Evolutionary conservation across 306 rosid genomes (phyloP).

Genomic region (Cicer chorassanicum): DNA sequence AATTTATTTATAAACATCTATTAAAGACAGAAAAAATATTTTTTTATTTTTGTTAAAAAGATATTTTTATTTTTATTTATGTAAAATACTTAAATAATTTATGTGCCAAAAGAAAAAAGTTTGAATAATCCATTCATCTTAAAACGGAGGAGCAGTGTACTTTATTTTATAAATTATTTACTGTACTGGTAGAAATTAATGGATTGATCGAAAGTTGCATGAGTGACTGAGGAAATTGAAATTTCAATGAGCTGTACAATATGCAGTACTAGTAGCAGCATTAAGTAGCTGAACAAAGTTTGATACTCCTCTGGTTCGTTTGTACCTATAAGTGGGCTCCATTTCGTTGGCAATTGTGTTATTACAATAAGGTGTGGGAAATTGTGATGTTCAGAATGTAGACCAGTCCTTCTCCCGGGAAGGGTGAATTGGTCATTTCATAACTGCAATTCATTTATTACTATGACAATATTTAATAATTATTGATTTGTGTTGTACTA

Average conservation of each 20-base stretch:
- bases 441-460: constrained; percentile 26
- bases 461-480: constrained; percentile 23
- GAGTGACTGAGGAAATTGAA: constrained; percentile 39
- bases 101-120: too few relatives aligned
- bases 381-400: constrained; percentile 53
- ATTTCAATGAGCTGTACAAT: constrained; percentile 42
- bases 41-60: too few relatives aligned
- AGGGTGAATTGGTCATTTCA: constrained; percentile 50
- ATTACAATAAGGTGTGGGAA: constrained; percentile 45
- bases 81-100: too few relatives aligned
- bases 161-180: not conserved
- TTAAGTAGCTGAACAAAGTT: constrained; percentile 45
- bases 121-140: too few relatives aligned
- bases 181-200: constrained; percentile 3
- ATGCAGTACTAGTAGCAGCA: constrained; percentile 30
- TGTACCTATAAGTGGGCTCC: constrained; percentile 54
- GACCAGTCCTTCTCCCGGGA: constrained; percentile 39
- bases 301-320: constrained; percentile 47
- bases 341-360: constrained; percentile 45
- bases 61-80: too few relatives aligned
- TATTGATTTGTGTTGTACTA: constrained; percentile 25
- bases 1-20: too few relatives aligned
- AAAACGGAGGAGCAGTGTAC: too few relatives aligned
- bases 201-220: constrained; percentile 37
- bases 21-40: too few relatives aligned